A percentile compares a stretch with the other conserved stretches of the same genome.
Conservation (phyloP, 2,329 filamentous ascomycete species). For the Didymellaceae sp. region DNA sequence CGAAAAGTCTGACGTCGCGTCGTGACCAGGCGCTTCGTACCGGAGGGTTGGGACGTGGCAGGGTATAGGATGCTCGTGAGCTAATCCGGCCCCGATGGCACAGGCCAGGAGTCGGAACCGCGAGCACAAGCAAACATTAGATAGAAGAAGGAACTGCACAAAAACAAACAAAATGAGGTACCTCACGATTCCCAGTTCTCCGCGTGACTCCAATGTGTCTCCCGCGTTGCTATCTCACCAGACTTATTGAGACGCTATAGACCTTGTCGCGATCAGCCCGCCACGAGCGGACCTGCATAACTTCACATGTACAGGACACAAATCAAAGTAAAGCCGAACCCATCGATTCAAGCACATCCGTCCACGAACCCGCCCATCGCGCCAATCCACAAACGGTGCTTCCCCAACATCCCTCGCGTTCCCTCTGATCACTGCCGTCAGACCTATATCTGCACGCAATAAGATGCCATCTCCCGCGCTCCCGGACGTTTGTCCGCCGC, state of each 20-base stretch:
- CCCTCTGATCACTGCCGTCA: background rate
- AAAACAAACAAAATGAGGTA: conserved; percentile 24
- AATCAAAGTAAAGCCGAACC: background rate
- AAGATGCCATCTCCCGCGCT: conserved; percentile 4
- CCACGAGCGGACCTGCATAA: background rate
- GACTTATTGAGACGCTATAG: too few species aligned
- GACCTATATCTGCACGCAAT: background rate
- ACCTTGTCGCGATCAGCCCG: background rate
- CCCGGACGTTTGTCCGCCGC: conserved; percentile 12
- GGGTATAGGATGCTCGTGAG: conserved; percentile 17
- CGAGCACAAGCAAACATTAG: conserved; percentile 17
- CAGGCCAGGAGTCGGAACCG: conserved; percentile 2
- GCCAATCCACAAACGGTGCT: background rate
- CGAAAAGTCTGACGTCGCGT: conserved; percentile 4
- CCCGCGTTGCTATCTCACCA: background rate
- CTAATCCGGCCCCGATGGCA: conserved; percentile 8
- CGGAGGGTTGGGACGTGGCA: conserved; percentile 8
- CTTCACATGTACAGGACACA: too few species aligned
- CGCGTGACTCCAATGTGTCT: conserved; percentile 9
- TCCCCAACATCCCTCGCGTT: conserved; percentile 6
- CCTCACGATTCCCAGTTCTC: conserved; percentile 12
- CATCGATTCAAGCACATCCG: too few species aligned
- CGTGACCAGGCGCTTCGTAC: conserved; percentile 12
- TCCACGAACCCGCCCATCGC: too few species aligned
- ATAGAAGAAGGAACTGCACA: conserved; percentile 17